Evolutionary conservation across 306 rosid genomes (phyloP).

Genomic region (Cotoneaster glaucophyllus): DNA sequence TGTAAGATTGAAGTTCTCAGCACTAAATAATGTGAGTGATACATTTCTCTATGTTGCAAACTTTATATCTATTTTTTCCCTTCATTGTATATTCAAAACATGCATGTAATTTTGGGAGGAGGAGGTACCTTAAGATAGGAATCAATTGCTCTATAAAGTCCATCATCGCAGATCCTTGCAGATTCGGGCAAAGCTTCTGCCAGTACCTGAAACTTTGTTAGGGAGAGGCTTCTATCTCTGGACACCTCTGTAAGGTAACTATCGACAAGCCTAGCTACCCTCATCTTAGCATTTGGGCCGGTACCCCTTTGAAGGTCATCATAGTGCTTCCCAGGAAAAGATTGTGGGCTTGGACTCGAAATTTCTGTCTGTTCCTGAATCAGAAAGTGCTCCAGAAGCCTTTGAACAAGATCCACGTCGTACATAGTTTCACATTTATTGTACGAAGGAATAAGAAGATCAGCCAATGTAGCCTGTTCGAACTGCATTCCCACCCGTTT

Average conservation of each 20-base stretch:
- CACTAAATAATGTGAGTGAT: neutral
- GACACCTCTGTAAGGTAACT: slow-evolving; percentile 97
- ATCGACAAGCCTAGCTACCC: slow-evolving; percentile 95
- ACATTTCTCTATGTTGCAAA: neutral
- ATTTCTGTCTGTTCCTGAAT: slow-evolving; percentile 84
- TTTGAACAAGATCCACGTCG: slow-evolving; percentile 92
- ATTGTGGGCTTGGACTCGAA: slow-evolving; percentile 61
- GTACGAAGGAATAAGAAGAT: slow-evolving; percentile 77
- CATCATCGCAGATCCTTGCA: slow-evolving; percentile 94
- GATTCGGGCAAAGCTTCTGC: slow-evolving; percentile 99
- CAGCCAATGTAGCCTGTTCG: slow-evolving; percentile 78
- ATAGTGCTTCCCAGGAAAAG: slow-evolving; percentile 52
- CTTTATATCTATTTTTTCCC: neutral
- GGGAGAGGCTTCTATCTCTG: slow-evolving; percentile 82
- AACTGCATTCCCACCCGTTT: slow-evolving; percentile 98
- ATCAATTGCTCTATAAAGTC: slow-evolving; percentile 94
- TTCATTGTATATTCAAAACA: neutral
- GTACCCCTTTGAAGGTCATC: slow-evolving; percentile 36
- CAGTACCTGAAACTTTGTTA: slow-evolving; percentile 94
- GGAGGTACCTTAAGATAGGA: slow-evolving; percentile 81
- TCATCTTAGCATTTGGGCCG: slow-evolving; percentile 70
- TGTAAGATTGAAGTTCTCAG: neutral
- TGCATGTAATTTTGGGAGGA: neutral
- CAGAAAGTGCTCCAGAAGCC: slow-evolving; percentile 91
- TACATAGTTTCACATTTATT: slow-evolving; percentile 61